Evolutionary conservation across 352 stramenopile genomes (phyloP), one percentile per base, ranked within the genome.

Genomic region (Phytophthora niederhauseri): DNA sequence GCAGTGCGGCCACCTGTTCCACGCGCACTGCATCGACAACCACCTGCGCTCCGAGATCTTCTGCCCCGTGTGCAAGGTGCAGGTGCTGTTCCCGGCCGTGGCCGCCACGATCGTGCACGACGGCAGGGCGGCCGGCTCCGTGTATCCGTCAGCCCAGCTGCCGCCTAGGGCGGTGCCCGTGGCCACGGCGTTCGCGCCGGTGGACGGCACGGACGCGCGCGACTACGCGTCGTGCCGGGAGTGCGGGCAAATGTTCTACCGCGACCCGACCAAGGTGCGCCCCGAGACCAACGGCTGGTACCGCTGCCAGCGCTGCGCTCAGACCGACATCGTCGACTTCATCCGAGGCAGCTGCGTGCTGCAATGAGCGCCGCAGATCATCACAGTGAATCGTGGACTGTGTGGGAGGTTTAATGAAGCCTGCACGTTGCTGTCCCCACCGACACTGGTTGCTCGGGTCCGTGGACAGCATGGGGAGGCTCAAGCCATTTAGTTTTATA

Each of bases 201-300:
- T 75, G 24, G 66, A 80, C 50, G 78, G 80, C 53, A 87, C 80
- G 0, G 50, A 82, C 41, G 53, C 72, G 2, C 57, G 51, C 0
- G 61, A 77, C 34, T 91, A 91, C 46, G 84, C 66, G 28, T 61
- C 70, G 30, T 94, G 85, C 61, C 79, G 82, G 9, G 82, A 85
- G 36, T 94, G 85, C 66, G 75, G 79, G 2, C 70, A 78, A n/a
- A 75, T 76, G 22, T 94, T 94, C 66, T 87, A 92, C 36, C 77
- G 85, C 4, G 79, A 92, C 46, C 76, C 68, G 1, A 64, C 45
- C 6, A 80, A 76, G 22, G 71, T 91, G 15, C 80, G 75, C 1
- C 84, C 85, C 0, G 82, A 90, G 31, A 92, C 85, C 4, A 88
- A 82, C 50, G 84, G 70, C 3, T 94, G 83, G 79, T 91, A 90